Base-by-base conservation (phyloP, 2,329 filamentous ascomycete species). In the Stagonosporopsis chrysanthemi region DNA sequence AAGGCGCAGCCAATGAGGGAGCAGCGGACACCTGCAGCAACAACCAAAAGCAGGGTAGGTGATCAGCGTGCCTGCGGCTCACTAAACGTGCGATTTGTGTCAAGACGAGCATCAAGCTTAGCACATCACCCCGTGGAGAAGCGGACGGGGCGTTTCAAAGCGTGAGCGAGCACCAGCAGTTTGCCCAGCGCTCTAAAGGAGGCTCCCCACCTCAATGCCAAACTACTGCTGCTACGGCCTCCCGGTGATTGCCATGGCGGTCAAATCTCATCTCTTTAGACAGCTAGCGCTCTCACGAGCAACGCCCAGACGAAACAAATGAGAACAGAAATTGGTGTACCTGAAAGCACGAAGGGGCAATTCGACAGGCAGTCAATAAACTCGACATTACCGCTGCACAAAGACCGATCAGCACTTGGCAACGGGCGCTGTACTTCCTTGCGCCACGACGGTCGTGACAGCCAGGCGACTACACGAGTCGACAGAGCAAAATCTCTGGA, bases 361-460 rank as follows among this genome's bases (percentile, higher is more conserved):
- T 54, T 59, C 56, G 49, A 52, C 52, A 40, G 56, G 48, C 41
- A 51, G 56, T 49, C 59, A 54, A 44, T 44, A 38, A 24, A 38
- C 22, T 51, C 48, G 14, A 39, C 31, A 26, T 61, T 65, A 60
- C 58, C 33, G 62, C 60, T 61, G 65, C 68, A 70, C 54, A 66
- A 59, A 69, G 60, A 61, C 24, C 51, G 64, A 66, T 63, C 61
- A 56, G 58, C 61, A 57, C 68, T 72, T 67, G 68, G 68, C 68
- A 71, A 69, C 63, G 58, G 64, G 62, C 59, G 50, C 46, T 48
- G 47, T 50, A 56, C 44, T 50, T 58, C 15, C 43, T 46, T 51
- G 63, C 57, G 60, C 58, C 62, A 62, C 57, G 58, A 59, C 44
- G 24, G 48, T 40, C 36, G 60, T 52, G 45, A 52, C 49, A 61